Base-by-base conservation (phyloP, 1,284 basidiomycete genomes). In the Papiliotrema flavescens region DNA sequence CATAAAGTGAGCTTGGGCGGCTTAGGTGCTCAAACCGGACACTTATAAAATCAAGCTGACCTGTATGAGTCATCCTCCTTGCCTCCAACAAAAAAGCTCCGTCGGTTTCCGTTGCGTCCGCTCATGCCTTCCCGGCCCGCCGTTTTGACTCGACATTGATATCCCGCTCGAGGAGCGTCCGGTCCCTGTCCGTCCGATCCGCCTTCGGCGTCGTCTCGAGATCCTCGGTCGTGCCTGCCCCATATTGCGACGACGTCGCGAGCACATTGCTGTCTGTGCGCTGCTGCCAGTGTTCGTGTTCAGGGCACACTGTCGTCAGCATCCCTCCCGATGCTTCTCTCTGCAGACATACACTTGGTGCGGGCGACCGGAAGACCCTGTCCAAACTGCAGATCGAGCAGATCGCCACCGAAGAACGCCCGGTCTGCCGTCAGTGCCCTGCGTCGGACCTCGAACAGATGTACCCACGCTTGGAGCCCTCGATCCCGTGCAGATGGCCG, bases 221-320 rank as follows among this genome's bases (percentile, higher is more conserved):
- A 8, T 23, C 39, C 17, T 17, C 20, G 23, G 23, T 23, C 6
- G 42, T 44, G 23, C 6, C 9, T 17, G 20, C 20, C 42, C 17
- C 20, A 17, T 44, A 17, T 13, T 32, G 46, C 32, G 35, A 3
- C 34, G 46, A 48, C 17, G 23, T 28, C n/a, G 60, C 57, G 15
- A 74, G 49, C 1, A 71, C 68, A 49, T 74, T 71, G 42, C 61
- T 50, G 11, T 59, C 61, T n/a, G 54, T 64, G 11, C 72, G 62
- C 40, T 71, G 53, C 57, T 72, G 68, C 60, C 64, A 73, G 46
- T 74, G 72, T 49, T 71, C 66, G 55, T 74, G 72, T 53, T 74
- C 72, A 7, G 72, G 68, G 45, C 72, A 74, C n/a, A 74, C 59
- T 63, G 55, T 9, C 26, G 28, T 37, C 32, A 48, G 49, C 22